A percentile compares a stretch with the other conserved stretches of the same genome.
These are phyloP conservation scores for Aspergillus clavatus DNA, from an alignment of 2,329 filamentous ascomycete genomes.

Conservation along the genomic window DNA sequence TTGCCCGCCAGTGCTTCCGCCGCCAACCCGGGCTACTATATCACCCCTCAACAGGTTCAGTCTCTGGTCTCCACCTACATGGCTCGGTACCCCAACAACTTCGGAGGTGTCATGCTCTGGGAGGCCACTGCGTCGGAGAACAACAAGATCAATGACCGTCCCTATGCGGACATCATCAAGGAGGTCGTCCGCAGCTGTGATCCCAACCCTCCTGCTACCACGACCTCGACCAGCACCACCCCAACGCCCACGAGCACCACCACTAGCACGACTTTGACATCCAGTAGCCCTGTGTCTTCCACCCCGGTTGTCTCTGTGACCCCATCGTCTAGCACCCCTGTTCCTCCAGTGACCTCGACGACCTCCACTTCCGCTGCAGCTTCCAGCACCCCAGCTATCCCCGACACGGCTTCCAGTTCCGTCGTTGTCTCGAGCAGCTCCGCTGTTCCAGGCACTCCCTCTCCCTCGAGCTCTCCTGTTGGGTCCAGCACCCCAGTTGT, in stretches of 20 bases:
- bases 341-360: not conserved
- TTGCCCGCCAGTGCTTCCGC: constrained; percentile 38
- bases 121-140: constrained; percentile 48
- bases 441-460: constrained; percentile 4
- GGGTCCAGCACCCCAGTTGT: not conserved
- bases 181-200: constrained; percentile 32
- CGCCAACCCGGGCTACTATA: constrained; percentile 39
- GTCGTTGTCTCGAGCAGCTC: constrained; percentile 7
- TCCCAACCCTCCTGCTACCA: constrained; percentile 21
- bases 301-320: not conserved
- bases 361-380: constrained; percentile 1
- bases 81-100: constrained; percentile 37
- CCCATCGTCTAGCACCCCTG: constrained; percentile 2
- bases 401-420: constrained; percentile 11
- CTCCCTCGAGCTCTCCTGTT: not conserved
- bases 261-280: constrained; percentile 1
- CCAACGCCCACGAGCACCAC: constrained; percentile 8
- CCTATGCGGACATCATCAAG: constrained; percentile 48
- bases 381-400: constrained; percentile 1
- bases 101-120: constrained; percentile 59
- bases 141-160: constrained; percentile 42
- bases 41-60: constrained; percentile 44
- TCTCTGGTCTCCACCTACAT: constrained; percentile 43
- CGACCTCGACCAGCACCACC: constrained; percentile 10
- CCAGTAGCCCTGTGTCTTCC: not conserved